Percentiles rank a stretch among this genome's conserved stretches.
phyloP scores from a whole-genome alignment of 352 stramenopile genomes.

The Globisporangium paddicum region DNA sequence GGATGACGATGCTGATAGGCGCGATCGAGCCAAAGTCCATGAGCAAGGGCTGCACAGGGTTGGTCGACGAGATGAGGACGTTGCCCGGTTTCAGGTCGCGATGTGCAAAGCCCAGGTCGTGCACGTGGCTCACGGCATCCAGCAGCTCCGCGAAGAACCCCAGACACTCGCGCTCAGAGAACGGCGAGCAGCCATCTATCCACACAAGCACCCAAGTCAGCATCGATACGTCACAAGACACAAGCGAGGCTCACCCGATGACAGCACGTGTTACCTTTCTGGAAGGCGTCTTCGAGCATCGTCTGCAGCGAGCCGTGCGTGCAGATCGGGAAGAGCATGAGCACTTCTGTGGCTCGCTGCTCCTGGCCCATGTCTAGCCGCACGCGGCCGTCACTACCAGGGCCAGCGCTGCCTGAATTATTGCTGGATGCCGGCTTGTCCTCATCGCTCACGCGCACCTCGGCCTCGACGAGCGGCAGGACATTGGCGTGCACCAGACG shows the following conservation, averaged over 20 bases:
- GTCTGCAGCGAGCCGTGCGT: conserved; percentile 53
- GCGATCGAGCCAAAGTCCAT: conserved; percentile 78
- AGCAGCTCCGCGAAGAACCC: conserved; percentile 49
- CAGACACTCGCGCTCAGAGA: conserved; percentile 42
- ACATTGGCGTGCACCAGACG: conserved; percentile 49
- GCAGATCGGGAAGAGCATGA: conserved; percentile 61
- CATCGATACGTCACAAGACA: neutral
- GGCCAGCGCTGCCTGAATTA: neutral
- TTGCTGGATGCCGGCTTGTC: neutral
- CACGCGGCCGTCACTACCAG: neutral
- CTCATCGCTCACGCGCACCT: conserved; percentile 24
- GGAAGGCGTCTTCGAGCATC: conserved; percentile 29
- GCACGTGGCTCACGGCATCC: conserved; percentile 53
- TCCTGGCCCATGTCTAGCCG: neutral
- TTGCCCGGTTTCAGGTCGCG: conserved; percentile 81
- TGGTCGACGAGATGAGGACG: conserved; percentile 40
- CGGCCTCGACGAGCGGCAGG: conserved; percentile 45
- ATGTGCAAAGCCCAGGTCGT: conserved; percentile 54
- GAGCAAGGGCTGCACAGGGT: conserved; percentile 46
- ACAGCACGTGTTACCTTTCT: conserved; percentile 16
- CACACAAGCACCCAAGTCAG: neutral
- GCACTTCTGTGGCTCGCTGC: conserved; percentile 37
- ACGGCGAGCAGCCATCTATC: conserved; percentile 15
- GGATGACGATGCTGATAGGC: conserved; percentile 26
- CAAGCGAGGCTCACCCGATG: no score